Evolutionary conservation across 345 rosid species (phyloP).

Genomic region (Syzygium jambos): DNA sequence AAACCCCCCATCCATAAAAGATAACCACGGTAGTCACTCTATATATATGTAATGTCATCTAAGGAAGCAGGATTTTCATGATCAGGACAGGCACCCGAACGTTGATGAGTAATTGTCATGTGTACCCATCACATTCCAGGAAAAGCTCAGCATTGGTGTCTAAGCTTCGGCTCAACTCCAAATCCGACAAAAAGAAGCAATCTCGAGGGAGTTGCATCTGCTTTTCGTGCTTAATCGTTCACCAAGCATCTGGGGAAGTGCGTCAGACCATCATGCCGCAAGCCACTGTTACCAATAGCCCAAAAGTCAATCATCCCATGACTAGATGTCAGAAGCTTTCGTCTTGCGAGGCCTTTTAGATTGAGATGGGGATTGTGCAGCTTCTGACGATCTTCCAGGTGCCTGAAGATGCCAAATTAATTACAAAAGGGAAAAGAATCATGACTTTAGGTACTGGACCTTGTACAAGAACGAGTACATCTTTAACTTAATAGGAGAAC

Average conservation of each 20-base stretch:
- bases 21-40: not conserved
- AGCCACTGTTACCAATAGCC: not conserved
- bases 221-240: not conserved
- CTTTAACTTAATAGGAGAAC: not conserved
- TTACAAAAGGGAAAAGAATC: not conserved
- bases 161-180: not conserved
- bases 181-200: not conserved
- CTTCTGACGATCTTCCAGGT: slow-evolving; percentile 67
- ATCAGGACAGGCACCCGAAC: not conserved
- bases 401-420: slow-evolving; percentile 26
- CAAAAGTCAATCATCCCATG: not conserved
- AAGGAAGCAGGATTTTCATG: not conserved
- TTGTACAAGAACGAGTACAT: not conserved
- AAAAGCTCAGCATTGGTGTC: not conserved
- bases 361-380: slow-evolving; percentile 62
- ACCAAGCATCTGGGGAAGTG: not conserved
- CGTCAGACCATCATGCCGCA: not conserved
- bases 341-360: slow-evolving; percentile 68
- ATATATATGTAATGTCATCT: not conserved
- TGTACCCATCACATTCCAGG: not conserved
- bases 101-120: not conserved
- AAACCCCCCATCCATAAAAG: not conserved
- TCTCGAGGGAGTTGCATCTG: not conserved
- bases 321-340: slow-evolving; percentile 67
- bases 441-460: not conserved